Conservation (phyloP, 345 rosid species). For the Kandelia obovata region DNA sequence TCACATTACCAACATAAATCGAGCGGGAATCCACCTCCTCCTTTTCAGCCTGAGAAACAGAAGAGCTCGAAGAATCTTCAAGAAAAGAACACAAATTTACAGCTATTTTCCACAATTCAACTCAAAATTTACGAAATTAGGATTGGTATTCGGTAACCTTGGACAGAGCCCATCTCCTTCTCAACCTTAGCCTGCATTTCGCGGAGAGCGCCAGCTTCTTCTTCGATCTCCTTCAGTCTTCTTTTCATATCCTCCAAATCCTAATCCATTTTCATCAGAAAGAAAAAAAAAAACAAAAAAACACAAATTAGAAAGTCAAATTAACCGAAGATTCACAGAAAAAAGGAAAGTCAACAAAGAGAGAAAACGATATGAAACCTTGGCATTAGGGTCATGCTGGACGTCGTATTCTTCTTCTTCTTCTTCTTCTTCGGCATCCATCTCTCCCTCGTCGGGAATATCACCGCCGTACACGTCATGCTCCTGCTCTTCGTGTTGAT, state of each 20-base stretch:
- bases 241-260: constrained; percentile 98
- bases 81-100: not conserved
- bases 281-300: not conserved
- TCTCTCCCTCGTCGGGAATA: constrained; percentile 73
- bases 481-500: constrained; percentile 62
- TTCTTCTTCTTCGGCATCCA: constrained; percentile 59
- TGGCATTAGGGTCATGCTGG: constrained; percentile 49
- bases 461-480: constrained; percentile 91
- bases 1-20: constrained; percentile 96
- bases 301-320: not conserved
- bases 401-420: constrained; percentile 49
- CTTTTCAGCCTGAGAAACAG: constrained; percentile 81
- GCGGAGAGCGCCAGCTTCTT: constrained; percentile 96
- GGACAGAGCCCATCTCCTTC: constrained; percentile 96
- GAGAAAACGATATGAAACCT: constrained; percentile 34
- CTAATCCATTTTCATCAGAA: constrained; percentile 26
- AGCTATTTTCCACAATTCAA: not conserved
- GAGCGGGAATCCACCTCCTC: constrained; percentile 97
- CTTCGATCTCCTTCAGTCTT: constrained; percentile 91
- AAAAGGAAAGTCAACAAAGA: not conserved
- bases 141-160: constrained; percentile 42
- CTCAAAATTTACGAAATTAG: not conserved
- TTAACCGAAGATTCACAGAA: not conserved
- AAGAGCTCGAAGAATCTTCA: constrained; percentile 60
- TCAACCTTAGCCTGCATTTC: constrained; percentile 99